These are phyloP conservation scores for Cercophora scortea DNA, from an alignment of 495 filamentous ascomycete genomes.

Conservation along the genomic window DNA sequence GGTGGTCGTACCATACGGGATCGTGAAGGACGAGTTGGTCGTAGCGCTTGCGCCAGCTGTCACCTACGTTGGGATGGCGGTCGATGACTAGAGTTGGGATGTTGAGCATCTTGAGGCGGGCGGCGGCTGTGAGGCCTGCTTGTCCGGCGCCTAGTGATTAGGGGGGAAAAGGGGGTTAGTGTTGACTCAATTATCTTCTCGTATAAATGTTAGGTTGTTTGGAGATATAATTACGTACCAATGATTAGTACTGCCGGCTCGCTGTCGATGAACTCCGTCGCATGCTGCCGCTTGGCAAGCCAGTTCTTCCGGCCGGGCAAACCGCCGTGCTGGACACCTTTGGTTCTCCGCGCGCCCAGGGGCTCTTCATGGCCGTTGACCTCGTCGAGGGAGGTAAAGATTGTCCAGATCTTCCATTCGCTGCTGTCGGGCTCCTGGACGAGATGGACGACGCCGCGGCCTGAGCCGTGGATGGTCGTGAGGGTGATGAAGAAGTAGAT, in stretches of 20 bases:
- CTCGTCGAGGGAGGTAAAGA: constrained; percentile 52
- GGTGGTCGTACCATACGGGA: constrained; percentile 68
- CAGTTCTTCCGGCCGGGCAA: constrained; percentile 47
- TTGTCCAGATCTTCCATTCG: constrained; percentile 57
- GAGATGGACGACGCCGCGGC: constrained; percentile 50
- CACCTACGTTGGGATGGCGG: constrained; percentile 55
- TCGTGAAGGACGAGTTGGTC: constrained; percentile 62
- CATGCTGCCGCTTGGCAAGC: constrained; percentile 51
- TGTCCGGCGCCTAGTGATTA: constrained; percentile 42
- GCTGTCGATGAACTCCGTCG: constrained; percentile 45
- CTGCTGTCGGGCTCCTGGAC: constrained; percentile 39
- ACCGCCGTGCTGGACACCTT: constrained; percentile 45
- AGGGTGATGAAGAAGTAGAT: constrained; percentile 47
- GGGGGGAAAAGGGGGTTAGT: neutral
- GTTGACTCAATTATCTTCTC: neutral
- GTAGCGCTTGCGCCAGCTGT: constrained; percentile 71
- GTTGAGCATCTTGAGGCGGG: constrained; percentile 64
- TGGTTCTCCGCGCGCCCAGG: constrained; percentile 35
- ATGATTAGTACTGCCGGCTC: constrained; percentile 62
- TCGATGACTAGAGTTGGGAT: constrained; percentile 61
- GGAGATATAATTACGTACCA: constrained; percentile 46
- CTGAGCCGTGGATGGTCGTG: constrained; percentile 45
- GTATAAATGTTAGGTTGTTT: neutral
- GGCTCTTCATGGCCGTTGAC: constrained; percentile 47
- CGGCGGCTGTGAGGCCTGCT: constrained; percentile 53